These are phyloP conservation scores for Fomitopsis pinicola DNA, from an alignment of 1,284 basidiomycete genomes.

Conservation along the genomic window DNA sequence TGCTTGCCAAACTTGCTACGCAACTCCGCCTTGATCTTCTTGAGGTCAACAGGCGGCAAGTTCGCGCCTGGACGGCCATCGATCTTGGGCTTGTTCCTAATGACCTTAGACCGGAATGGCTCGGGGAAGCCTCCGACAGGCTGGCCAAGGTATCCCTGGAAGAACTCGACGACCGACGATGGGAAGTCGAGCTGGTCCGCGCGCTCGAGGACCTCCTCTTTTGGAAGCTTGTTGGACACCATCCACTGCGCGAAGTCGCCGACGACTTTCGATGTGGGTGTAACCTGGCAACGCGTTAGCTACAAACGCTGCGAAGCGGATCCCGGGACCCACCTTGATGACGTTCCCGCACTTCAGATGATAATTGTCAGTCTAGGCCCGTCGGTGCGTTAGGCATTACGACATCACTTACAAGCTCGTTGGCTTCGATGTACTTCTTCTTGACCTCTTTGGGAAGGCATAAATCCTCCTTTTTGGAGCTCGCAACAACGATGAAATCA, in stretches of 20 bases:
- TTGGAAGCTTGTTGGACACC: conserved; percentile 90
- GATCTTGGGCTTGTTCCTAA: conserved; percentile 92
- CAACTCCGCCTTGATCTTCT: conserved; percentile 92
- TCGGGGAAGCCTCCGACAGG: conserved; percentile 99
- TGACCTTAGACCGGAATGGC: conserved; percentile 86
- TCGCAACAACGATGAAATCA: conserved; percentile 9
- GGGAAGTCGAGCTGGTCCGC: conserved; percentile 97
- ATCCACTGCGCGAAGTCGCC: conserved; percentile 99
- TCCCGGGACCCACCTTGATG: conserved; percentile 62
- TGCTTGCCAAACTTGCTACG: conserved; percentile 93
- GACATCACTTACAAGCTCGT: conserved; percentile 67
- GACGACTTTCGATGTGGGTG: conserved; percentile 98
- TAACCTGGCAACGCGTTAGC: conserved; percentile 55
- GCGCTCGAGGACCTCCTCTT: conserved; percentile 82
- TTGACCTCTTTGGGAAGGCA: conserved; percentile 75
- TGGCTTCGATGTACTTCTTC: conserved; percentile 97
- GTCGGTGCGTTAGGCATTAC: neutral
- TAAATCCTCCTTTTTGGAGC: conserved; percentile 10
- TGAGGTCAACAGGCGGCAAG: conserved; percentile 90
- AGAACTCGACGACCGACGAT: conserved; percentile 93
- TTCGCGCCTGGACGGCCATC: conserved; percentile 89
- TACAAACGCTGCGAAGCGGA: neutral
- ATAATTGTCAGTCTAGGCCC: conserved; percentile 7
- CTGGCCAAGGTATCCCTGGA: conserved; percentile 97
- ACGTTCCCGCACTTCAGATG: conserved; percentile 85